phyloP scores from a whole-genome alignment of 1,139 yeast genomes.

The Hemisphaericaspora xylanilytica region DNA sequence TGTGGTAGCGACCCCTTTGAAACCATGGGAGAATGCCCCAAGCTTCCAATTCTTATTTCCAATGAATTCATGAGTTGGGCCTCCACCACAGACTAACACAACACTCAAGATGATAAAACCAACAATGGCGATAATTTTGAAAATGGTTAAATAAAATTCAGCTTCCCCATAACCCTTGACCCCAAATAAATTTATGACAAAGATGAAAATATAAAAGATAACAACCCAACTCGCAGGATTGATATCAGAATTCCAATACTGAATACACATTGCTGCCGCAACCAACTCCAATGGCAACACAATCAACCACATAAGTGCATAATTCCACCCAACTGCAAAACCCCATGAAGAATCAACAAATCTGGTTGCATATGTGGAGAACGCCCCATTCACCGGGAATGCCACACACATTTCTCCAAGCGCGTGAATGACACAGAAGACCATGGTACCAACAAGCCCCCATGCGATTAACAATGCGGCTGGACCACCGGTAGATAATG shows the following conservation, averaged over 20 bases:
- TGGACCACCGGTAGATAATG: slow-evolving; percentile 74
- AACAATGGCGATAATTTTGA: slow-evolving; percentile 59
- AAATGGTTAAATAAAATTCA: slow-evolving; percentile 57
- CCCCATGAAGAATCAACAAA: slow-evolving; percentile 79
- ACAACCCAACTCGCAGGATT: slow-evolving; percentile 67
- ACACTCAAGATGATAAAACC: slow-evolving; percentile 68
- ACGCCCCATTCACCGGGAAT: slow-evolving; percentile 79
- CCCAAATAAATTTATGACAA: slow-evolving; percentile 62
- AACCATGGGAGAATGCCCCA: slow-evolving; percentile 49
- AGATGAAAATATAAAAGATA: slow-evolving; percentile 57
- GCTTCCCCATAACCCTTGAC: slow-evolving; percentile 76
- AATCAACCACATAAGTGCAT: slow-evolving; percentile 75
- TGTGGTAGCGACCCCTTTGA: slow-evolving; percentile 42
- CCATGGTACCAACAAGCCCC: slow-evolving; percentile 63
- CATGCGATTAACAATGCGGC: slow-evolving; percentile 73
- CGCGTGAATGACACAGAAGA: slow-evolving; percentile 77
- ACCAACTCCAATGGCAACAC: slow-evolving; percentile 74
- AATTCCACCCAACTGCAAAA: slow-evolving; percentile 77
- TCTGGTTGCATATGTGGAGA: slow-evolving; percentile 66
- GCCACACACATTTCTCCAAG: slow-evolving; percentile 81
- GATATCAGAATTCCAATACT: slow-evolving; percentile 57
- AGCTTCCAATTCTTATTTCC: slow-evolving; percentile 60
- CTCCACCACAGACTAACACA: slow-evolving; percentile 66
- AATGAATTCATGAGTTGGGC: slow-evolving; percentile 57
- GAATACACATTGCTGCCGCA: slow-evolving; percentile 70